Base-by-base conservation (phyloP, 805 yeast genomes). In the Lipomyces yamanashiensis region DNA sequence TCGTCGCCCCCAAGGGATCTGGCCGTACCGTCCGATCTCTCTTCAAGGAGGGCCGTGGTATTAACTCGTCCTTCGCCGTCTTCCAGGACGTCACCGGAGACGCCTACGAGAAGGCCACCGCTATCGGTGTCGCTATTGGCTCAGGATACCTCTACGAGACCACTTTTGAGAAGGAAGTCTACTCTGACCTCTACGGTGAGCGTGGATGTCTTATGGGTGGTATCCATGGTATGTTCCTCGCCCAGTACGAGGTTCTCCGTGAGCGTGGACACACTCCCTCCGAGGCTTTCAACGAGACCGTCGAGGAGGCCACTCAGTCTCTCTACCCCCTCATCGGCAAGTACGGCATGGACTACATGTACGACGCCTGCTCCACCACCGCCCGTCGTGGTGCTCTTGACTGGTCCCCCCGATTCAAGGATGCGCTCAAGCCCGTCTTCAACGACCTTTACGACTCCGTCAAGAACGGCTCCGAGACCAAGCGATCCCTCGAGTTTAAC, bases 291-390 rank as follows among this genome's bases (percentile, higher is more conserved):
- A 95, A 95, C 83, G 99, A 95, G 86, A 95, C 99, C 74, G 99
- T 95, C 73, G 99, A 95, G 86, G 99, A 95, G 85, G 99, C 99
- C 72, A 95, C 99, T 71, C 99, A 95, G 85, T 95, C 98, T 63
- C 86, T 95, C 76, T 95, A 95, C 90, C 99, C 99, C 82, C 88
- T 95, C 85, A 81, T 95, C 74, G 99, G 99, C 83, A 92, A 91
- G 83, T 90, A 95, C 87, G 99, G 99, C 84, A 95, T 95, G 99
- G 99, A 95, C 84, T 95, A 95, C 93, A 95, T 95, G 99, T 95
- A 95, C 87, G 98, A 95, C 79, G 99, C 99, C 76, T 95, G 99
- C 84, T 95, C 99, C 73, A 95, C 99, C 78, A 95, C 99, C 73
- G 99, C 99, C 76, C 92, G 98, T 87, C 91, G 99, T 85, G 99